phyloP scores from a whole-genome alignment of 1,284 basidiomycete species.

The Apiotrichum laibachii region DNA sequence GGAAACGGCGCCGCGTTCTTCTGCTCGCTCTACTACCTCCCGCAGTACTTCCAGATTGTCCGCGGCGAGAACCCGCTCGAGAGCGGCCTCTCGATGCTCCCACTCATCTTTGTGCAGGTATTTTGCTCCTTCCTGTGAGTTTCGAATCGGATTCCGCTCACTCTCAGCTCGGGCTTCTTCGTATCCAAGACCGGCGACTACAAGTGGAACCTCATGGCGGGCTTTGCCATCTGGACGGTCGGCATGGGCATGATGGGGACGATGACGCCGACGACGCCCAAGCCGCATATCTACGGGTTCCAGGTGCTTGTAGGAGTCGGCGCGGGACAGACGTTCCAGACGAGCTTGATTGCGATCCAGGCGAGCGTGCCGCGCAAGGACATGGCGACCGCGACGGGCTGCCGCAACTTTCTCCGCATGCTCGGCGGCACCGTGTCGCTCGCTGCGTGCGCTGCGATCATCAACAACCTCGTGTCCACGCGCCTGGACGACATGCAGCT shows the following conservation, averaged over 20 bases:
- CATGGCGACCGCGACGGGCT: constrained; percentile 41
- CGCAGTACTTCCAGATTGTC: constrained; percentile 70
- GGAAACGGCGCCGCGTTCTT: constrained; percentile 55
- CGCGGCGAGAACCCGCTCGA: constrained; percentile 62
- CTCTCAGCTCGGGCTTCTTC: constrained; percentile 56
- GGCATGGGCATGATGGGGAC: constrained; percentile 66
- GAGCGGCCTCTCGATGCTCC: constrained; percentile 62
- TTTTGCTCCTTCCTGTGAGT: constrained; percentile 43
- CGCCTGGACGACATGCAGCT: constrained; percentile 5
- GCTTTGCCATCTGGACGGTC: constrained; percentile 65
- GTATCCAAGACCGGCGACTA: constrained; percentile 66
- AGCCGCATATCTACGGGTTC: constrained; percentile 60
- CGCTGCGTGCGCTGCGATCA: constrained; percentile 27
- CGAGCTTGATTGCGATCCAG: constrained; percentile 56
- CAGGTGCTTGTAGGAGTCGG: constrained; percentile 67
- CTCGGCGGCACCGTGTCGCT: constrained; percentile 29
- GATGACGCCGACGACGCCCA: constrained; percentile 55
- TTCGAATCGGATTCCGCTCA: neutral
- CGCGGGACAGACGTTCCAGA: constrained; percentile 55
- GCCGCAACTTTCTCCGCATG: constrained; percentile 38
- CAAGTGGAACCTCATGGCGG: constrained; percentile 60
- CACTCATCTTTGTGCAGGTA: constrained; percentile 63
- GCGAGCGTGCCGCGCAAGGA: constrained; percentile 32
- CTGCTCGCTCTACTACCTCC: constrained; percentile 49
- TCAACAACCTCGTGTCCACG: constrained; percentile 34